Evolutionary conservation across 768 basidiomycete species (phyloP), one percentile per base, ranked within the genome.

Genomic region (Amanita polypyramis): DNA sequence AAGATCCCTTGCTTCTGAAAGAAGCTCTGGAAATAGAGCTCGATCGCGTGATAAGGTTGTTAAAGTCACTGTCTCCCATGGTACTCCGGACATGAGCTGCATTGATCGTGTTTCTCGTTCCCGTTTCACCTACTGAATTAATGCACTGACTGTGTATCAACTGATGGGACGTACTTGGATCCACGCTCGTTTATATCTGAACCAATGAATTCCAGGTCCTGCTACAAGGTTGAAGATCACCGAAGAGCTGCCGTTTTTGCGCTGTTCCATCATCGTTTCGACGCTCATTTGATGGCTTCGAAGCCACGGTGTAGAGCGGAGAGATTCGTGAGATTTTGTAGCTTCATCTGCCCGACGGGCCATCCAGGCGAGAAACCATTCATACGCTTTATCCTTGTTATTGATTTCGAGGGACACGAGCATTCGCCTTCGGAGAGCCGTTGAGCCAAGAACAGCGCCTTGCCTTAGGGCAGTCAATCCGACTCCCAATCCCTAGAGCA

Each of bases 341-440:
- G 63, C 47, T 42, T 64, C 52, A 25, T 57, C 63, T 1, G 77
- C 69, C 51, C 88, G 83, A 42, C 76, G 75, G 5, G 92, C 79
- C 87, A 98, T 89, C 95, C 96, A 99, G 43, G 84, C 72, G 35
- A 99, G 79, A 64, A 98, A 94, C 93, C 96, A 98, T 39, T 90
- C 85, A 63, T 98, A 98, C 7, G 94, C 74, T 32, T 77, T 84
- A 64, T 99, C 96, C 60, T 91, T 93, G 61, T 93, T 95, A 52
- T 88, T 91, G 56, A 99, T 91, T 68, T 99, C 96, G 45, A 98
- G 77, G 11, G 91, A 84, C 32, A 98, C 93, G 45, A 98, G 82
- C 72, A 99, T 76, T 34, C 95, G 80, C 27, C 96, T 75, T 42
- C 85, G 90, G 45, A 94, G 79, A 34, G 87, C 75, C 5, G 76